phyloP scores from a whole-genome alignment of 768 basidiomycete genomes.

The Collybia mongolica region DNA sequence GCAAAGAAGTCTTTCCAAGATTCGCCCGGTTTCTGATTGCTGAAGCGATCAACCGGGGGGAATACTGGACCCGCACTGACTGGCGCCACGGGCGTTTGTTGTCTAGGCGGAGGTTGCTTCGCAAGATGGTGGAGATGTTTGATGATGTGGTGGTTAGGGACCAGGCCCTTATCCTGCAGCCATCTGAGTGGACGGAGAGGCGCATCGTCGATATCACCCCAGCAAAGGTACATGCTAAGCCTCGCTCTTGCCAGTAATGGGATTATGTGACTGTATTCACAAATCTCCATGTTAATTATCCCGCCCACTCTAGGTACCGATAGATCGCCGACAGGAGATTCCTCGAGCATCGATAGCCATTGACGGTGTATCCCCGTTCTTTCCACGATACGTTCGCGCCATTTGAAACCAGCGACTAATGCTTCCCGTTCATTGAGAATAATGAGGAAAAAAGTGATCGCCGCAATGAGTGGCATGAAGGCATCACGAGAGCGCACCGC shows the following conservation, averaged over 20 bases:
- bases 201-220: not conserved
- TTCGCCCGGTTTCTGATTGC: slow-evolving; percentile 4
- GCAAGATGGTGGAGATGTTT: not conserved
- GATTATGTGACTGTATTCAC: not conserved
- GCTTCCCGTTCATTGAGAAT: not conserved
- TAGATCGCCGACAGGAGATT: slow-evolving; percentile 5
- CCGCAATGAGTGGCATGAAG: slow-evolving; percentile 13
- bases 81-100: too few species aligned
- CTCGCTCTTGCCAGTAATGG: not conserved
- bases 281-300: slow-evolving; percentile 7
- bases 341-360: slow-evolving; percentile 10
- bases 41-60: not conserved
- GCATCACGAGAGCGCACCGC: slow-evolving; percentile 6
- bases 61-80: too few species aligned
- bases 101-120: too few species aligned
- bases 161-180: not conserved
- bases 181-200: not conserved
- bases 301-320: slow-evolving; percentile 3
- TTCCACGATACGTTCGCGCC: slow-evolving; percentile 5
- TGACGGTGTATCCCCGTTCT: slow-evolving; percentile 3
- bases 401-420: not conserved
- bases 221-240: not conserved
- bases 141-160: not conserved
- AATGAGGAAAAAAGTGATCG: slow-evolving; percentile 5
- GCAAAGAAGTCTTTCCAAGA: slow-evolving; percentile 4